Evolutionary conservation across 192 early-diverging fungal species (phyloP).

Genomic region (Coemansia sp.): DNA sequence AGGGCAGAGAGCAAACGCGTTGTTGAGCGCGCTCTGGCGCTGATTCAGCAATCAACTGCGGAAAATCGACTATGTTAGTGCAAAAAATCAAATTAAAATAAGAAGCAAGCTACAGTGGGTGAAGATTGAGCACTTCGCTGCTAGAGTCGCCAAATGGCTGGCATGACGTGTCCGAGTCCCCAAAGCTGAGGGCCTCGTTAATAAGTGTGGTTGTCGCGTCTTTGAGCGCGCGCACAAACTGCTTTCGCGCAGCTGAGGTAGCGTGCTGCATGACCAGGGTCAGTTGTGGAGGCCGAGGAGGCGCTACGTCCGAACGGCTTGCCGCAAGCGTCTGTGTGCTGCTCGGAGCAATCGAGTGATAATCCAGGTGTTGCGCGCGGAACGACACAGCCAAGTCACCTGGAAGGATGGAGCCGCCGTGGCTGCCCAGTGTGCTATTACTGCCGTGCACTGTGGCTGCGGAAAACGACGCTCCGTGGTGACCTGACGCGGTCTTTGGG

Average conservation of each 20-base stretch:
- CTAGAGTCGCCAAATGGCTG: constrained; percentile 26
- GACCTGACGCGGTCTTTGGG: constrained; percentile 38
- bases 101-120: constrained; percentile 18
- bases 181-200: constrained; percentile 5
- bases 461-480: constrained; percentile 3
- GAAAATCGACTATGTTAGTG: background rate
- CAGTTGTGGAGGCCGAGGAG: constrained; percentile 28
- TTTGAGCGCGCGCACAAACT: constrained; percentile 51
- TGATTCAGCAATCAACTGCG: background rate
- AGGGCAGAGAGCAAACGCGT: background rate
- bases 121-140: constrained; percentile 39
- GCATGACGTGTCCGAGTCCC: constrained; percentile 15
- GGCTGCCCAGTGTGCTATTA: constrained; percentile 16
- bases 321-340: background rate
- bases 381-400: constrained; percentile 8
- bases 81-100: background rate
- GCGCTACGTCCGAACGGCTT: constrained; percentile 14
- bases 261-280: constrained; percentile 54
- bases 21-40: no score
- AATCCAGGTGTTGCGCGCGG: constrained; percentile 9
- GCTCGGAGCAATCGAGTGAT: background rate
- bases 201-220: constrained; percentile 27
- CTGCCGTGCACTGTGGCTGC: constrained; percentile 15
- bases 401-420: constrained; percentile 1
- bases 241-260: constrained; percentile 35